phyloP scores from a whole-genome alignment of 148 eudicot genomes.

The Fagopyrum esculentum region DNA sequence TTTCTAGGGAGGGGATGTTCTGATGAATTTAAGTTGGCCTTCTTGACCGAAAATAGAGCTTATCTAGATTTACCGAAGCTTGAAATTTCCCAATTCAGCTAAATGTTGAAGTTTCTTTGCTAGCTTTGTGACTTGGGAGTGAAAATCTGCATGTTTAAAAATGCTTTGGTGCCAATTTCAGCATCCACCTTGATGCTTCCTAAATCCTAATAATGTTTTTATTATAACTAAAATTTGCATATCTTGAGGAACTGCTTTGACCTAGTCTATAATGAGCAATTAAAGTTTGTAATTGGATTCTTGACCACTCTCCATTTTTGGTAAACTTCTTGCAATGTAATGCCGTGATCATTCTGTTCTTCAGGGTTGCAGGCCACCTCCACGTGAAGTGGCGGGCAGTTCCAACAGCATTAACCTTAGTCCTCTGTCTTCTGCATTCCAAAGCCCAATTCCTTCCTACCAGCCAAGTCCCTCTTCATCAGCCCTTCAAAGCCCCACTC shows the following conservation, averaged over 20 bases:
- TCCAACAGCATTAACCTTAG: conserved; percentile 34
- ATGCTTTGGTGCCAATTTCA: background rate
- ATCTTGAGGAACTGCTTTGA: background rate
- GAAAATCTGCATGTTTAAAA: background rate
- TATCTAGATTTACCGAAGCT: background rate
- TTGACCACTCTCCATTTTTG: background rate
- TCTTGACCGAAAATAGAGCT: background rate
- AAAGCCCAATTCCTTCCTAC: conserved; percentile 79
- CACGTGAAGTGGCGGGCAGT: conserved; percentile 44
- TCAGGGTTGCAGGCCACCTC: conserved; percentile 76
- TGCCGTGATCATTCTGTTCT: background rate
- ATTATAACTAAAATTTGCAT: background rate
- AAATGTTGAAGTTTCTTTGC: background rate
- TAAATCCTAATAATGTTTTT: background rate
- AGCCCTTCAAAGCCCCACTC: conserved; percentile 80
- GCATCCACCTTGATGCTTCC: background rate
- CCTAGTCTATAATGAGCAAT: background rate
- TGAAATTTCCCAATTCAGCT: background rate
- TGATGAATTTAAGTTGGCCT: background rate
- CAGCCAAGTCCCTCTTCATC: conserved; percentile 91
- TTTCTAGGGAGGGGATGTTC: background rate
- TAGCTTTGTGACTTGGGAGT: background rate
- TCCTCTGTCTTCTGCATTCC: conserved; percentile 80
- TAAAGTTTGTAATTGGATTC: background rate
- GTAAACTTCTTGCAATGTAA: background rate